Evolutionary conservation across 345 rosid genomes (phyloP).

Genomic region (Citrus inodora): DNA sequence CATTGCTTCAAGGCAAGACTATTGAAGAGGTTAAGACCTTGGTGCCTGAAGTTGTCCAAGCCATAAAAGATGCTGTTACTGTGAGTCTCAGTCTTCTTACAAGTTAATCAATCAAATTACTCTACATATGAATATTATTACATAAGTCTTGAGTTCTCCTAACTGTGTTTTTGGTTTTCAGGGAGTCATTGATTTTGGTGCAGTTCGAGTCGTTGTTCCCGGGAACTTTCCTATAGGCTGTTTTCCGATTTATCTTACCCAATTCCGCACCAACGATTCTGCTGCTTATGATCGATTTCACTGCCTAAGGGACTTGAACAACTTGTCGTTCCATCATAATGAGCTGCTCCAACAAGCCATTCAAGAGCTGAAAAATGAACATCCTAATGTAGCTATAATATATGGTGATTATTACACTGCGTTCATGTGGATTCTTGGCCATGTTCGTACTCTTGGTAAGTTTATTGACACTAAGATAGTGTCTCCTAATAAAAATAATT

Average conservation of each 20-base stretch:
- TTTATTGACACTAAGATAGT: background rate
- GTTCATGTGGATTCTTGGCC: slow-evolving; percentile 9
- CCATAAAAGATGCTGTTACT: slow-evolving; percentile 22
- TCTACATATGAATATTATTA: too few species aligned
- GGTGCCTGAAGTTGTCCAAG: slow-evolving; percentile 34
- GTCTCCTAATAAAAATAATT: background rate
- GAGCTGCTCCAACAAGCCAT: slow-evolving; percentile 20
- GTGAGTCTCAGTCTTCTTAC: background rate
- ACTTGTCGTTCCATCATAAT: slow-evolving; percentile 12
- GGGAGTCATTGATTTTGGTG: slow-evolving; percentile 10
- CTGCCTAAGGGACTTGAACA: slow-evolving; percentile 12
- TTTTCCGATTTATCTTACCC: background rate
- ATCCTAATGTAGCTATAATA: slow-evolving; percentile 9
- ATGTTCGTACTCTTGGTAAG: background rate
- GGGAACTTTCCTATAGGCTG: slow-evolving; percentile 19
- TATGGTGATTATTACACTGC: slow-evolving; percentile 18
- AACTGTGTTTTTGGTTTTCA: background rate
- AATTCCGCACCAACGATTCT: background rate
- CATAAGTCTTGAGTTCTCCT: background rate
- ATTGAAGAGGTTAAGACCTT: slow-evolving; percentile 19
- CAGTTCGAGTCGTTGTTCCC: slow-evolving; percentile 1
- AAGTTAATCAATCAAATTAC: too few species aligned
- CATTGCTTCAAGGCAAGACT: slow-evolving; percentile 19
- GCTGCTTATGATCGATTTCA: slow-evolving; percentile 15
- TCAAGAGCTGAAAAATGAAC: background rate